phyloP scores from a whole-genome alignment of 1,284 basidiomycete genomes.

The Cryptococcus sp. region DNA sequence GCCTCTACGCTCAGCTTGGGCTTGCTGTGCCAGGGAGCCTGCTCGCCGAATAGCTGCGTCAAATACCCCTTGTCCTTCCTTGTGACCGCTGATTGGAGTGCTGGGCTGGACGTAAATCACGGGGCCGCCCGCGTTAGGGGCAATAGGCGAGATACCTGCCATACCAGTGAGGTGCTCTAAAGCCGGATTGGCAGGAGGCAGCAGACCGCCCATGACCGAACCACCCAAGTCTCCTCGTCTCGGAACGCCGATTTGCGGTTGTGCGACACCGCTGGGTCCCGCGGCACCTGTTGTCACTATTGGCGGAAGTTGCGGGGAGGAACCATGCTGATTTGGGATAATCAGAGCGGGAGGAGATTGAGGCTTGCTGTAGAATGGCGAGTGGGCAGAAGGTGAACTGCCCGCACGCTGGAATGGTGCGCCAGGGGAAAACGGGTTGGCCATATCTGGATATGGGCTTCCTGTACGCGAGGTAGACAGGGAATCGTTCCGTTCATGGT shows the following conservation, averaged over 20 bases:
- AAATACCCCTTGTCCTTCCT: constrained; percentile 48
- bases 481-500: constrained; percentile 21
- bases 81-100: constrained; percentile 52
- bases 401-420: constrained; percentile 17
- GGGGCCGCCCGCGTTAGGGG: constrained; percentile 49
- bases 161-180: constrained; percentile 48
- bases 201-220: constrained; percentile 27
- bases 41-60: constrained; percentile 46
- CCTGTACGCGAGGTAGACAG: constrained; percentile 26
- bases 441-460: constrained; percentile 24
- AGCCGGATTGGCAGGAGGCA: constrained; percentile 45
- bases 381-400: constrained; percentile 25
- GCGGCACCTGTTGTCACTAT: constrained; percentile 27
- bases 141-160: constrained; percentile 51
- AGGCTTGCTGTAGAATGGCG: constrained; percentile 48
- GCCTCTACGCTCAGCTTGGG: constrained; percentile 7
- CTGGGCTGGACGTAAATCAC: constrained; percentile 55
- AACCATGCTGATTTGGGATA: constrained; percentile 41
- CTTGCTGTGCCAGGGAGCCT: constrained; percentile 15
- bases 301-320: constrained; percentile 42
- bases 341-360: constrained; percentile 51
- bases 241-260: constrained; percentile 4
- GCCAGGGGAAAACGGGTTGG: constrained; percentile 25
- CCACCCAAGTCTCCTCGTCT: constrained; percentile 9
- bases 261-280: constrained; percentile 5